Evolutionary conservation across 208 protist species (phyloP).

Genomic region (Trypanosoma grayi): DNA sequence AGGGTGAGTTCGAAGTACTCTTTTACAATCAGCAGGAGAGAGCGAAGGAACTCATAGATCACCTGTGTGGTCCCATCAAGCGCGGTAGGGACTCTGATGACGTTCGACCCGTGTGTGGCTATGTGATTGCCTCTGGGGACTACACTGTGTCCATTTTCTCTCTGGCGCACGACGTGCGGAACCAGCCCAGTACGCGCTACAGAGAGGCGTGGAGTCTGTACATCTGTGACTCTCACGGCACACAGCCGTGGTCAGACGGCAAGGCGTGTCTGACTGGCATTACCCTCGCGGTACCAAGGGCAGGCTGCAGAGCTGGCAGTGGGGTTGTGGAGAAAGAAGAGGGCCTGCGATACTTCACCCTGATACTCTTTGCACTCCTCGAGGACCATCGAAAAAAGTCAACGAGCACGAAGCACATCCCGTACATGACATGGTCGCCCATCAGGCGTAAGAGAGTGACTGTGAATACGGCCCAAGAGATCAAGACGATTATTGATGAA

Average conservation of each 20-base stretch:
- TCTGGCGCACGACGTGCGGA: constrained; percentile 49
- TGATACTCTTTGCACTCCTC: constrained; percentile 76
- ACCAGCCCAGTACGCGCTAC: constrained; percentile 28
- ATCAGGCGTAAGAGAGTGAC: constrained; percentile 43
- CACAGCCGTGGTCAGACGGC: constrained; percentile 78
- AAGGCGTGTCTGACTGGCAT: constrained; percentile 74
- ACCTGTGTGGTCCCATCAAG: constrained; percentile 42
- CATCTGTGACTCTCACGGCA: constrained; percentile 86
- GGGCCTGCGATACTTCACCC: constrained; percentile 78
- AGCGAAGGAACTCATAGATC: constrained; percentile 46
- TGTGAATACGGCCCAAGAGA: constrained; percentile 52
- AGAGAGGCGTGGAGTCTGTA: constrained; percentile 73
- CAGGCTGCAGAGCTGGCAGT: neutral
- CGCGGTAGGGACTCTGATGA: constrained; percentile 3
- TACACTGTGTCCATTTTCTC: constrained; percentile 87
- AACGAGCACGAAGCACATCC: constrained; percentile 25
- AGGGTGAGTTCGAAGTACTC: constrained; percentile 75
- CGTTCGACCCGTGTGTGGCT: constrained; percentile 58
- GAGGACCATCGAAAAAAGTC: constrained; percentile 65
- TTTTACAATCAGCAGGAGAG: constrained; percentile 75
- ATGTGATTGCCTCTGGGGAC: constrained; percentile 87
- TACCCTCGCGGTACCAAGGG: constrained; percentile 36
- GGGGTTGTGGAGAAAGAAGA: constrained; percentile 34
- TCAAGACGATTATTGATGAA: constrained; percentile 66
- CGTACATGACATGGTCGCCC: constrained; percentile 91